A percentile compares a stretch with the other conserved stretches of the same genome.
These are phyloP conservation scores for Colletotrichum godetiae DNA, from an alignment of 2,329 filamentous ascomycete species.

Conservation along the genomic window DNA sequence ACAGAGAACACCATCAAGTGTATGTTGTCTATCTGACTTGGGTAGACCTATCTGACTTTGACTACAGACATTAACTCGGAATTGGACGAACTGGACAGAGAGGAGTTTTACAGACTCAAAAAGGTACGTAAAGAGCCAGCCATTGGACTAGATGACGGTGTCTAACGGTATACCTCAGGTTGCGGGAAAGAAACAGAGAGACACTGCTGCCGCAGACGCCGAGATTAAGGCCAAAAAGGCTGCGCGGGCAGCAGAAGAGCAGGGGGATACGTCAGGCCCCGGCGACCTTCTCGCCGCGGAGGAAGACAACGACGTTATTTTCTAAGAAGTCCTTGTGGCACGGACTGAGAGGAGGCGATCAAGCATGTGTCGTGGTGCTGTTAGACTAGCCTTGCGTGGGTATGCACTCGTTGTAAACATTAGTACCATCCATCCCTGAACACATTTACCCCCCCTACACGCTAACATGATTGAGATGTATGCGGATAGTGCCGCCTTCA, in stretches of 20 bases:
- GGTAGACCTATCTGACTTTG: slow-evolving; percentile 12
- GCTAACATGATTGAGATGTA: not conserved
- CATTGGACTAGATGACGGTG: not conserved
- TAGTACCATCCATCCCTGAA: slow-evolving; percentile 5
- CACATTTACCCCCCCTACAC: not conserved
- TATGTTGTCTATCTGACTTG: slow-evolving; percentile 48
- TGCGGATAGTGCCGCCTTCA: too few relatives aligned
- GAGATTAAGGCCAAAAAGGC: slow-evolving; percentile 77
- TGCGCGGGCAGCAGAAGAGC: slow-evolving; percentile 48
- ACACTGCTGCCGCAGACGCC: slow-evolving; percentile 77
- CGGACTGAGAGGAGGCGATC: not conserved
- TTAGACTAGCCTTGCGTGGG: not conserved
- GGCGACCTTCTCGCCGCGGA: slow-evolving; percentile 78
- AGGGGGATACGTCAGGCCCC: slow-evolving; percentile 54
- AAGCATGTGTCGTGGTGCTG: not conserved
- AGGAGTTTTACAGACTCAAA: slow-evolving; percentile 97
- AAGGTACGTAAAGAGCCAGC: slow-evolving; percentile 62
- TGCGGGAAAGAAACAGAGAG: slow-evolving; percentile 84
- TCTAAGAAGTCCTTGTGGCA: slow-evolving; percentile 56
- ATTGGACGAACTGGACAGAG: slow-evolving; percentile 94
- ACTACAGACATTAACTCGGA: slow-evolving; percentile 91
- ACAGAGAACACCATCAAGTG: slow-evolving; percentile 99
- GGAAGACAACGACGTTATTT: slow-evolving; percentile 89
- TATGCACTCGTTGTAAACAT: not conserved
- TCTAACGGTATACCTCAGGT: slow-evolving; percentile 56